Evolutionary conservation across 306 rosid genomes (phyloP), one percentile per base, ranked within the genome.

Genomic region (Sechiopsis laciniata): DNA sequence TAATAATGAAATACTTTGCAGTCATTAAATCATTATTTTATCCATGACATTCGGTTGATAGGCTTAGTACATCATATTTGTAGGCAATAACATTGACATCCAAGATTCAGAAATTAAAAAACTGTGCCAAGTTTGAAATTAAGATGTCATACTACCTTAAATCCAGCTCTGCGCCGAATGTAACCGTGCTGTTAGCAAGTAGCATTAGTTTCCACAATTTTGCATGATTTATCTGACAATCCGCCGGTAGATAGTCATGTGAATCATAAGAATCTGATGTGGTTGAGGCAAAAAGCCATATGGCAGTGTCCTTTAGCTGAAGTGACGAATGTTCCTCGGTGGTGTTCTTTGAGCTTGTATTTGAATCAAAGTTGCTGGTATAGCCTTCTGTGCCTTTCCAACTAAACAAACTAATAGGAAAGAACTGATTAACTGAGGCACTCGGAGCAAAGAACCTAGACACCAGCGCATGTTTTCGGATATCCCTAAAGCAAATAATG

Each of bases 151-250:
- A 61, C 82, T 81, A 92, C 98, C 98, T 90, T 74, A 84, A 82
- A 83, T 88, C 92, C 82, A 90, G 75, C 78, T 87, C 82, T 37
- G 79, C 53, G 83, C 96, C 98, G 14, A 90, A 77, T 66, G 75
- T 71, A 32, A 87, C 80, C 67, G 32, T 74, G 83, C 84, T 81
- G 77, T 90, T 85, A 85, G 80, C 76, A 77, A 84, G 77, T 57
- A 92, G 88, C 69, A 89, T 91, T 61, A 88, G 91, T 83, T 88
- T 85, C 96, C 98, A 90, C 75, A 72, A 77, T 77, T 85, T 80
- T 71, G 64, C 79, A 45, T 80, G 78, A 55, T 78, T 78, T 55
- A 65, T 78, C 80, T 82, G 83, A 63, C 75, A 75, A 53, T 79
- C 73, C 10, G 61, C 79, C 50, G 86, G 84, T 69, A 73, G 61